Evolutionary conservation across 2,329 filamentous ascomycete genomes (phyloP), one percentile per base, ranked within the genome.

Genomic region (Blumeriella jaapii): DNA sequence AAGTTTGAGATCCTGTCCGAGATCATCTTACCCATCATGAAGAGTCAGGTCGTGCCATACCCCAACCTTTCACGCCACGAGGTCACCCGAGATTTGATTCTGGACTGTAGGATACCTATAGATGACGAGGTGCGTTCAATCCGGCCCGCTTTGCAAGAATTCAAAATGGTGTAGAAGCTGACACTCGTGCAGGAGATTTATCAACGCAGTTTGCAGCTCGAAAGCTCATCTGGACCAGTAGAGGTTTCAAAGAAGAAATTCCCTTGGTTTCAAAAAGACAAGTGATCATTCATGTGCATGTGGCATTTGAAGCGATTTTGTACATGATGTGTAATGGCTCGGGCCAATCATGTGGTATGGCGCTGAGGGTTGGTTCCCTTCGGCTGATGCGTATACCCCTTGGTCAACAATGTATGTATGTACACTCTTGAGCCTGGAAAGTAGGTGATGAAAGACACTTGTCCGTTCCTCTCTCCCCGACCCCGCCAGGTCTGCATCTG

Each of bases 1-100:
- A 98, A 98, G 56, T 98, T 96, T 52, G 89, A 96, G 59, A 80
- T 98, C 19, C 77, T 96, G 60, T 87, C 87, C 5, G 89, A 96
- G 49, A 82, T 95, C 4, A 71, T 96, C 34, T 67, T 95, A 40
- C 81, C 84, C 2, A 78, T 98, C 36, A 93, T 95, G 71, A 81
- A 79, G 60, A 94, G 89, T 52, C 87, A 96, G 59, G 82, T 82
- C 35, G 76, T 76, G 31, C 78, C 85, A 4, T 95, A 95, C 50
- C 72, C 75, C 16, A 80, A 78, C 42, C 63, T 89, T 42, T 63
- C 65, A 20, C 77, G 69, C 50, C 78, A 81, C 50, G 79, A 89
- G 40, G 67, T 71, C 34, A 73, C 82, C 4, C 69, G 78, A 50
- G 77, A 82, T 49, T 59, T 94, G 51, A 75, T 95, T 37, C 60